phyloP scores from a whole-genome alignment of 495 filamentous ascomycete genomes.

The Penicillium roqueforti region DNA sequence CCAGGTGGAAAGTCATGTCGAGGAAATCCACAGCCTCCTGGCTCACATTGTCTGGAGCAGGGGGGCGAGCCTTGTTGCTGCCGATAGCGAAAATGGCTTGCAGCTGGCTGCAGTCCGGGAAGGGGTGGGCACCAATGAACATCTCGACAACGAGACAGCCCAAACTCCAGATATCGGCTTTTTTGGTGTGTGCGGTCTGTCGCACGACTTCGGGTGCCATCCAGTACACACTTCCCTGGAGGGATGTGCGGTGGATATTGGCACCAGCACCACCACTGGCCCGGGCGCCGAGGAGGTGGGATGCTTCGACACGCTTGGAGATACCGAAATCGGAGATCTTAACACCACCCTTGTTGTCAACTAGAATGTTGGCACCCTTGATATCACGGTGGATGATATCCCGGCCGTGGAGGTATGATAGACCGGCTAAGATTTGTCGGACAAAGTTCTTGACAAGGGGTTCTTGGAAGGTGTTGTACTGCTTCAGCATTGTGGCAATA shows the following conservation, averaged over 20 bases:
- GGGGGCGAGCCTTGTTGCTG: conserved; percentile 76
- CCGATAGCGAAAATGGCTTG: conserved; percentile 99
- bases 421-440: conserved; percentile 87
- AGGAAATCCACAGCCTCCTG: conserved; percentile 83
- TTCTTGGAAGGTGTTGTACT: conserved; percentile 91
- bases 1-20: conserved; percentile 86
- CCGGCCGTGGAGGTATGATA: conserved; percentile 91
- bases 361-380: conserved; percentile 97
- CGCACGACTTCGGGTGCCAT: conserved; percentile 99
- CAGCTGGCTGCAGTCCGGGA: conserved; percentile 94
- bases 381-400: conserved; percentile 99
- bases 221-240: conserved; percentile 98
- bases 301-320: conserved; percentile 91
- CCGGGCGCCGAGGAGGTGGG: conserved; percentile 55
- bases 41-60: conserved; percentile 82
- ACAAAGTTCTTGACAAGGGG: conserved; percentile 95
- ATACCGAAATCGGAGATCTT: conserved; percentile 99
- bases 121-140: conserved; percentile 95
- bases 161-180: conserved; percentile 99
- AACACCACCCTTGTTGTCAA: conserved; percentile 98
- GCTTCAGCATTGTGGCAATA: conserved; percentile 95
- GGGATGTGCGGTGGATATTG: conserved; percentile 79
- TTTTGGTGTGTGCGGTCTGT: conserved; percentile 95
- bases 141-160: conserved; percentile 98
- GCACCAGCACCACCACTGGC: conserved; percentile 47